phyloP scores from a whole-genome alignment of 352 stramenopile species.

The Pythium biforme region DNA sequence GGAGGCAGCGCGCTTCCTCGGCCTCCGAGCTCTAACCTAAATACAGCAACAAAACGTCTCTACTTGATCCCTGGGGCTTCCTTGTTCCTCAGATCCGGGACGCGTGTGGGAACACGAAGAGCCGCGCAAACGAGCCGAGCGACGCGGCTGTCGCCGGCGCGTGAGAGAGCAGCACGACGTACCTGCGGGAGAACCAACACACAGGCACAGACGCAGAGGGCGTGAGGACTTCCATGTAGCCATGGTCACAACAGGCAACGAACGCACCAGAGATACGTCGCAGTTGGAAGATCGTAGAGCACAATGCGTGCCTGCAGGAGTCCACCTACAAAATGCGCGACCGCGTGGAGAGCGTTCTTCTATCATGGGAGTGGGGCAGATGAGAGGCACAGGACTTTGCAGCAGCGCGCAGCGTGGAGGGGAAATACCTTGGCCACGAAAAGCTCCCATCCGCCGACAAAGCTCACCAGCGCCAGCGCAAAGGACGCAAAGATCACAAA shows the following conservation, averaged over 20 bases:
- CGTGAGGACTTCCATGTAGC: no score
- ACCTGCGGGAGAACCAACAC: slow-evolving; percentile 5
- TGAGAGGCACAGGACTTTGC: neutral
- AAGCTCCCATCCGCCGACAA: slow-evolving; percentile 50
- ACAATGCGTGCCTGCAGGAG: slow-evolving; percentile 57
- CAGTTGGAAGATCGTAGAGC: slow-evolving; percentile 35
- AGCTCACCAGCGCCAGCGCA: slow-evolving; percentile 29
- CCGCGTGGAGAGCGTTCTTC: slow-evolving; percentile 54
- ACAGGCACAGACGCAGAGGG: neutral
- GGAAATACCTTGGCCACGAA: slow-evolving; percentile 41
- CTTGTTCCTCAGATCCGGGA: neutral
- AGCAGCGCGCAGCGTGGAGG: neutral
- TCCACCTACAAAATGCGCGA: slow-evolving; percentile 61
- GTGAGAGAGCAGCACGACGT: slow-evolving; percentile 26
- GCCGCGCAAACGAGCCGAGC: slow-evolving; percentile 19
- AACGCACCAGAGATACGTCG: slow-evolving; percentile 53
- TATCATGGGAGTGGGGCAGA: slow-evolving; percentile 8
- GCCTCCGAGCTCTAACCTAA: slow-evolving; percentile 25
- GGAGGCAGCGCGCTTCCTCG: slow-evolving; percentile 22
- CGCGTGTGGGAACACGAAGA: slow-evolving; percentile 21
- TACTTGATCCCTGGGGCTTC: neutral
- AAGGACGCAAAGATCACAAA: slow-evolving; percentile 46
- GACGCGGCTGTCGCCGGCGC: slow-evolving; percentile 14
- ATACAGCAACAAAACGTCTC: slow-evolving; percentile 23
- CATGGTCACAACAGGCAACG: no score